Evolutionary conservation across 495 filamentous ascomycete genomes (phyloP), one percentile per base, ranked within the genome.

Genomic region (Hypoxylon perforatum): DNA sequence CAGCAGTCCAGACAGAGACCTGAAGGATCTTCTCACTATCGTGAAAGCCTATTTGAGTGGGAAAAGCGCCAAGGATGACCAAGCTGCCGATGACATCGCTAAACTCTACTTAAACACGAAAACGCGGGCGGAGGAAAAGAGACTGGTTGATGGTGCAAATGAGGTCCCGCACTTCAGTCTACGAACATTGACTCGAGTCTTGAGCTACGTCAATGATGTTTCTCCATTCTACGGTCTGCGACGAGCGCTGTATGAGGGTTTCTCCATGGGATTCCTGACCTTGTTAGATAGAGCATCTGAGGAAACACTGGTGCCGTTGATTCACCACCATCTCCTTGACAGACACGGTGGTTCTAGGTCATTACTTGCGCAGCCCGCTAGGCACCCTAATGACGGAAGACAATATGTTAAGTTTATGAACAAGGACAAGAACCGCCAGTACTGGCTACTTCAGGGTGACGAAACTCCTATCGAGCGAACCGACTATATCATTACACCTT

Each of bases 201-300:
- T 99, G 44, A 89, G 87, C 12, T 98, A 97, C 76, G 92, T 93
- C 38, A 85, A 86, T 63, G 90, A 96, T 56, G 91, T 97, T 63
- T 86, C 89, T 0, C 87, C 93, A 3, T 84, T 91, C 3, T 98
- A 97, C 78, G 92, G 92, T n/a, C 78, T 98, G 30, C 87, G 95
- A 7, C 80, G 96, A 64, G 91, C 93, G 22, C 77, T 97, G 6
- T 97, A 91, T 69, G 96, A 99, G 78, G 96, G 96, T 0, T 98
- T 97, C 75, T 93, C 90, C n/a, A 98, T 99, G 96, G 92, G 92
- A 61, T 99, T 98, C 63, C 78, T 96, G 35, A 98, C 96, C 0
- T 82, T 96, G 18, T 81, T 99, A 15, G 87, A 93, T 67, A 81
- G 84, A 70, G 84, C 89, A 21, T 97, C 94, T 0, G 92, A 94